These are phyloP conservation scores for Trichoderma sp. DNA, from an alignment of 2,329 filamentous ascomycete genomes.

Conservation along the genomic window DNA sequence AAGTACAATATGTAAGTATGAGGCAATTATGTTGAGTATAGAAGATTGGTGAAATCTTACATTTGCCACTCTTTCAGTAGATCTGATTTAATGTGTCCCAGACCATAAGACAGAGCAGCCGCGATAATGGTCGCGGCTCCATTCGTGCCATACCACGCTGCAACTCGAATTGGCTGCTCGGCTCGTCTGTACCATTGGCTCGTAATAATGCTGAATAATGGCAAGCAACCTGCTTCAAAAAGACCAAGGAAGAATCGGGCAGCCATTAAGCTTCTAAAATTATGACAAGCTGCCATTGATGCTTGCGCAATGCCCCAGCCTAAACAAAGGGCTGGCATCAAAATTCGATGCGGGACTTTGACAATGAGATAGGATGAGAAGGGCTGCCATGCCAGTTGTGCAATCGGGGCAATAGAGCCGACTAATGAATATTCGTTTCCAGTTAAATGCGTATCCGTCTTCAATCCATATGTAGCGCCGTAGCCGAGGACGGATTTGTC, in stretches of 20 bases:
- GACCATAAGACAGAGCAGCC: conserved; percentile 52
- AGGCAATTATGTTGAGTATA: neutral
- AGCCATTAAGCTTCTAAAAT: conserved; percentile 34
- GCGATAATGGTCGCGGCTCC: conserved; percentile 57
- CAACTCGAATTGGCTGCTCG: conserved; percentile 62
- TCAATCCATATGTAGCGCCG: conserved; percentile 54
- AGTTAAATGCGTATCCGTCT: conserved; percentile 46
- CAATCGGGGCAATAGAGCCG: conserved; percentile 56
- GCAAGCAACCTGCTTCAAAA: conserved; percentile 52
- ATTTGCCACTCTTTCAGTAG: neutral
- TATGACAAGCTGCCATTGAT: conserved; percentile 46
- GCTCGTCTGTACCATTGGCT: conserved; percentile 46
- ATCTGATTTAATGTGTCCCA: conserved; percentile 27
- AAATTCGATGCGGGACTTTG: conserved; percentile 55
- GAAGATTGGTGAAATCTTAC: neutral
- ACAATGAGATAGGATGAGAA: conserved; percentile 59
- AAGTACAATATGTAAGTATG: neutral
- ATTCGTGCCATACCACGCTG: conserved; percentile 64
- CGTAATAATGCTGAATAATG: conserved; percentile 47
- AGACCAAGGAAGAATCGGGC: conserved; percentile 25
- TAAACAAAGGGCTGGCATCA: conserved; percentile 52
- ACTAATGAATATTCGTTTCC: conserved; percentile 57
- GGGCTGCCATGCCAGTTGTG: conserved; percentile 59
- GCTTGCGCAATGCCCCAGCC: conserved; percentile 45
- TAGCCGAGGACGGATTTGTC: conserved; percentile 58